Base-by-base conservation (phyloP, 2,329 filamentous ascomycete species). In the Apiospora hydei region DNA sequence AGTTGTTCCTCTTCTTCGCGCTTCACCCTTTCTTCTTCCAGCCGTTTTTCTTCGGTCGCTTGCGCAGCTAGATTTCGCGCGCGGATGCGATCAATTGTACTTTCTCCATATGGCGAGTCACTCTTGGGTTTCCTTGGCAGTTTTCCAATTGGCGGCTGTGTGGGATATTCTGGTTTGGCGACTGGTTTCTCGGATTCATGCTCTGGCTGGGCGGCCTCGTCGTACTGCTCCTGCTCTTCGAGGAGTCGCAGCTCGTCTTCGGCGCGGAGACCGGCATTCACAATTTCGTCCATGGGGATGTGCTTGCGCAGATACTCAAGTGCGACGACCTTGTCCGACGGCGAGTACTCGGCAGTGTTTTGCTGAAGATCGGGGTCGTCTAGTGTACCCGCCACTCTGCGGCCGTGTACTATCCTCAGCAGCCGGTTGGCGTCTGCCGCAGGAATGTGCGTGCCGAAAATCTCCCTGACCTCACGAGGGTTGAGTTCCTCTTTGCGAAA, bases 321-420 rank as follows among this genome's bases (percentile, higher is more conserved):
- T 0, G 85, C 90, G 57, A 77, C 83, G 21, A 81, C 78, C 21
- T 86, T 81, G 72, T 89, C 84, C 1, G 80, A 73, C 2, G 79
- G 70, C 11, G 81, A 81, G 74, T 83, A 90, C 13, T 79, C 76
- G 2, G 80, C 80, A 41, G 88, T 90, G 74, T 89, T 86, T 38
- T 81, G 74, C 47, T 81, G 81, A 67, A 88, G 84, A 5, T 81
- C 82, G 2, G 90, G 90, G 77, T 92, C 90, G 14, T 89, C 86
- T 57, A 92, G 82, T 3, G 90, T 91, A 46, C 90, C 90, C 10
- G 90, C 89, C 30, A 92, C 89, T 53, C 90, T 85, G 47, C 89
- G 86, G 11, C 90, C 90, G 77, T 92, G 90, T 16, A 92, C 80
- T 69, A 92, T 88, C 70, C 84, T 83, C 69, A 92, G 80, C 61